Percentiles rank a stretch among this genome's conserved stretches.
phyloP scores from a whole-genome alignment of 1,284 basidiomycete genomes.

The Cutaneotrichosporon dermatis region DNA sequence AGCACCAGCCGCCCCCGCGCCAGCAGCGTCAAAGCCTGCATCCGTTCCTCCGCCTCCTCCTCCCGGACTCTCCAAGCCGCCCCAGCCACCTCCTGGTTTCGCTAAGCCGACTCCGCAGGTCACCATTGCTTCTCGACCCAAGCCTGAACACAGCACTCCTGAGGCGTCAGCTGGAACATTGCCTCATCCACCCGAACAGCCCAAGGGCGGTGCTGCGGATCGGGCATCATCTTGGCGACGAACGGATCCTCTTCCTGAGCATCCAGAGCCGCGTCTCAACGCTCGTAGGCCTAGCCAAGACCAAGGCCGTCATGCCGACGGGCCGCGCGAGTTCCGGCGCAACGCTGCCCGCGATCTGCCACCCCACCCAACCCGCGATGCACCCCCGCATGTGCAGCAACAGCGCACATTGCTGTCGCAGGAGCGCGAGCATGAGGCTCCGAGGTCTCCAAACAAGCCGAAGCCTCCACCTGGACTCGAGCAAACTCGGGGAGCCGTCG shows the following conservation, averaged over 20 bases:
- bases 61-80: slow-evolving; percentile 11
- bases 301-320: neutral
- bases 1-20: neutral
- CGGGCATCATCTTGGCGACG: slow-evolving; percentile 14
- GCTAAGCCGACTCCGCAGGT: slow-evolving; percentile 8
- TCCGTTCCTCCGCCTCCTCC: slow-evolving; percentile 10
- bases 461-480: neutral
- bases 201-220: slow-evolving; percentile 4
- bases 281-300: slow-evolving; percentile 3
- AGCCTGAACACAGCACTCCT: neutral
- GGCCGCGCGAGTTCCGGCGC: slow-evolving; percentile 1
- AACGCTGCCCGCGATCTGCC: neutral
- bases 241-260: slow-evolving; percentile 5
- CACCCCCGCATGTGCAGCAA: neutral
- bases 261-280: neutral
- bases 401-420: neutral
- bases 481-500: neutral
- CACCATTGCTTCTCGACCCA: slow-evolving; percentile 12
- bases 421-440: neutral
- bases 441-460: neutral
- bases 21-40: neutral
- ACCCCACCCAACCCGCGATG: neutral
- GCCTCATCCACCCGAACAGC: neutral
- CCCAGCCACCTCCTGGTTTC: slow-evolving; percentile 11
- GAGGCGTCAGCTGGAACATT: neutral